Conservation (phyloP, 2,329 filamentous ascomycete genomes). For the Celoporthe dispersa region DNA sequence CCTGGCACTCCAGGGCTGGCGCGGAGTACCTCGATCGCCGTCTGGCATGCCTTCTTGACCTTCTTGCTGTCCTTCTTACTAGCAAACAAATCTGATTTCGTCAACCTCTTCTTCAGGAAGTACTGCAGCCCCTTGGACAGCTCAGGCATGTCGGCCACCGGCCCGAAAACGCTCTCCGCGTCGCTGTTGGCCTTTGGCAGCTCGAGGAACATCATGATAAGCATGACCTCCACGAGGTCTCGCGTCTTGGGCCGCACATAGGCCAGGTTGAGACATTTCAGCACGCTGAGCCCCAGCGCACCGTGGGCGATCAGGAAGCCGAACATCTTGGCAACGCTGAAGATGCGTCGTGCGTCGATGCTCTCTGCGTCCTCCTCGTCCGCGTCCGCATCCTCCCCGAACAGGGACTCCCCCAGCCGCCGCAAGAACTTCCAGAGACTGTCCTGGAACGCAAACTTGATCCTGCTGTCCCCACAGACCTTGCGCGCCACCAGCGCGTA, state of each 20-base stretch:
- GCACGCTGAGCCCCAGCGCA: conserved; percentile 50
- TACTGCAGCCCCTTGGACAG: conserved; percentile 77
- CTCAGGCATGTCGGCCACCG: conserved; percentile 65
- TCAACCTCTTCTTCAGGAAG: conserved; percentile 77
- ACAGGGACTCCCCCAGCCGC: conserved; percentile 79
- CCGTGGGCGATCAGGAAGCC: conserved; percentile 54
- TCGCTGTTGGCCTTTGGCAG: conserved; percentile 39
- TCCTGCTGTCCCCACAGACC: conserved; percentile 74
- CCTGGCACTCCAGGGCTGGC: conserved; percentile 32
- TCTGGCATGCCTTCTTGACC: conserved; percentile 52
- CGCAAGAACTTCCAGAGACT: conserved; percentile 86
- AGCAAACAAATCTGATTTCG: conserved; percentile 62
- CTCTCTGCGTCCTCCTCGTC: conserved; percentile 54
- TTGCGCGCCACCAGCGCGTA: conserved; percentile 84
- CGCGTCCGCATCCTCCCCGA: conserved; percentile 66
- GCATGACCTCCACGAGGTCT: conserved; percentile 78
- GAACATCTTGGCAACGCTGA: conserved; percentile 60
- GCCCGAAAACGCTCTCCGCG: conserved; percentile 69
- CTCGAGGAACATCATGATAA: conserved; percentile 76
- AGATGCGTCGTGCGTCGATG: conserved; percentile 54
- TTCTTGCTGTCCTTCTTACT: conserved; percentile 52
- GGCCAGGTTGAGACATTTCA: conserved; percentile 77
- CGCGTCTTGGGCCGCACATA: conserved; percentile 77
- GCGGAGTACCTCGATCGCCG: conserved; percentile 45
- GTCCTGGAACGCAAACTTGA: conserved; percentile 86